Percentiles rank a stretch among this genome's conserved stretches.
These are phyloP conservation scores for Luvunga scandens DNA, from an alignment of 345 rosid genomes.

Conservation along the genomic window DNA sequence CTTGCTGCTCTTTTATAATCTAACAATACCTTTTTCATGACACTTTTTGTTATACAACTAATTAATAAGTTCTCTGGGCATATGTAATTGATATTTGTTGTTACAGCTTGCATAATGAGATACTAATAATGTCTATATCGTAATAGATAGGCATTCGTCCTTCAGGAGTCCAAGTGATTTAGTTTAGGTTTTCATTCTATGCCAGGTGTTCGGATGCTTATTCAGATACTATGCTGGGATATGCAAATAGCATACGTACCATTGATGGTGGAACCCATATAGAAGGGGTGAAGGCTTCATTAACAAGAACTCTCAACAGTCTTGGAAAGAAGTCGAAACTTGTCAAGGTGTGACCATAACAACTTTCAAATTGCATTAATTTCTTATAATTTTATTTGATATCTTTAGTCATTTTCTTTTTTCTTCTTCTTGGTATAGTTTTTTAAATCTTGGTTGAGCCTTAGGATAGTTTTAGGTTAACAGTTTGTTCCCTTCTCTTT, in stretches of 20 bases:
- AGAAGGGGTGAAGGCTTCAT: constrained; percentile 85
- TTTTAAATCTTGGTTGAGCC: background rate
- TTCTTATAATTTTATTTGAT: background rate
- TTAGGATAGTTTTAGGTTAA: background rate
- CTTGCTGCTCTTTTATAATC: background rate
- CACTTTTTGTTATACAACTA: background rate
- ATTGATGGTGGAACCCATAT: constrained; percentile 98
- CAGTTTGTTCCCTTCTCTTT: background rate
- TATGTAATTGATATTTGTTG: constrained; percentile 1
- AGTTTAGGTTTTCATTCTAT: constrained; percentile 21
- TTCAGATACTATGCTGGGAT: constrained; percentile 92
- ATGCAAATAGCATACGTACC: constrained; percentile 95
- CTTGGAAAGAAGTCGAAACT: constrained; percentile 83
- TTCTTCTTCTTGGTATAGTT: background rate
- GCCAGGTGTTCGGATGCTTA: constrained; percentile 95
- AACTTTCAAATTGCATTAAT: background rate
- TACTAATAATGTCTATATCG: background rate
- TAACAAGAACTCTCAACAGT: constrained; percentile 85
- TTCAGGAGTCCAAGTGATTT: constrained; percentile 12
- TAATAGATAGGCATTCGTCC: background rate
- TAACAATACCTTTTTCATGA: background rate
- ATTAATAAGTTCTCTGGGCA: background rate
- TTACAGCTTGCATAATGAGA: background rate
- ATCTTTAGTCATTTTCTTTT: background rate
- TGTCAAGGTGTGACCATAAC: constrained; percentile 60